These are phyloP conservation scores for Arthrobotrys sinensis DNA, from an alignment of 2,329 filamentous ascomycete species.

Conservation along the genomic window DNA sequence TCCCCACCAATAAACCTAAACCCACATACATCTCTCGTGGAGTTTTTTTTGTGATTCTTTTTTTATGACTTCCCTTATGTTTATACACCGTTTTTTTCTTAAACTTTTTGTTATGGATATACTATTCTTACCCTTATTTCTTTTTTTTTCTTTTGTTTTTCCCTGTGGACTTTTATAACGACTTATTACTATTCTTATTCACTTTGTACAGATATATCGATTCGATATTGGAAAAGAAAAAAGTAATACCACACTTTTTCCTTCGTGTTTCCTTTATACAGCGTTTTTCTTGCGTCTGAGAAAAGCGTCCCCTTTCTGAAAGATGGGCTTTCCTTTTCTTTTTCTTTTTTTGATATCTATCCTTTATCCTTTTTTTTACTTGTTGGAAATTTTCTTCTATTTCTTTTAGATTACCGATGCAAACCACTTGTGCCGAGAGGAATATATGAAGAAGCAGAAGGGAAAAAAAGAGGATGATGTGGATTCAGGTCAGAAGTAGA, in stretches of 20 bases:
- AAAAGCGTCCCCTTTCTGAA: neutral
- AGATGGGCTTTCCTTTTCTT: neutral
- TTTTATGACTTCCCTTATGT: slow-evolving; percentile 14
- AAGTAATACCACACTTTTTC: slow-evolving; percentile 15
- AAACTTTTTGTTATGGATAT: slow-evolving; percentile 15
- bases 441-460: no score
- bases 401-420: no score
- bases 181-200: slow-evolving; percentile 3
- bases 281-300: neutral
- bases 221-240: slow-evolving; percentile 10
- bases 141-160: neutral
- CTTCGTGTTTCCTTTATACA: neutral
- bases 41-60: neutral
- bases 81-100: slow-evolving; percentile 5
- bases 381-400: no score
- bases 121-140: slow-evolving; percentile 13
- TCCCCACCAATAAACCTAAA: neutral
- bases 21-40: neutral
- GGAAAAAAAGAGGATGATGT: no score
- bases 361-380: no score
- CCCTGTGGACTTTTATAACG: slow-evolving; percentile 16
- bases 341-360: no score
- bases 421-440: no score
- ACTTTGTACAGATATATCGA: slow-evolving; percentile 28
- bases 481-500: no score